Conservation (phyloP, 225 moss, liverwort and hornwort species). For the Lunularia cruciata region DNA sequence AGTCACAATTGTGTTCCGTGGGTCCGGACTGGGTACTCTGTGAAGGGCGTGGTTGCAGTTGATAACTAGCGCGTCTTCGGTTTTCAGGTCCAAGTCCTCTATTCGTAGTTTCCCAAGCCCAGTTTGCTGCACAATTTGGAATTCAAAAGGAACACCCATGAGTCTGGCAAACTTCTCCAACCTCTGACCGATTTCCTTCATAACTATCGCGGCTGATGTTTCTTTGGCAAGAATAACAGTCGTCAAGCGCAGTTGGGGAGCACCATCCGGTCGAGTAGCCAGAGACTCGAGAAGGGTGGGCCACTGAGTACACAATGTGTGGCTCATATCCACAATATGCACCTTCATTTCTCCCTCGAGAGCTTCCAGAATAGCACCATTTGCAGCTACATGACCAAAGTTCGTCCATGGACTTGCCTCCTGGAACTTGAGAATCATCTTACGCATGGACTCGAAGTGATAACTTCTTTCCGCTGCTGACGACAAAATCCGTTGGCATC, state of each 20-base stretch:
- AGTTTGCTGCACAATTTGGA: slow-evolving; percentile 50
- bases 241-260: slow-evolving; percentile 59
- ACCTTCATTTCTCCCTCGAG: slow-evolving; percentile 67
- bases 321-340: slow-evolving; percentile 71
- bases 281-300: slow-evolving; percentile 64
- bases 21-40: slow-evolving; percentile 40
- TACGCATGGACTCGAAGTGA: slow-evolving; percentile 51
- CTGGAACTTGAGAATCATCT: slow-evolving; percentile 70
- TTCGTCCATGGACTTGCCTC: slow-evolving; percentile 76
- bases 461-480: slow-evolving; percentile 58
- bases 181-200: slow-evolving; percentile 60
- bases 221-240: slow-evolving; percentile 55
- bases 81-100: slow-evolving; percentile 38
- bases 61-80: slow-evolving; percentile 57
- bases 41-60: slow-evolving; percentile 67
- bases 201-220: slow-evolving; percentile 48
- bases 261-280: slow-evolving; percentile 56
- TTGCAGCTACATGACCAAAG: slow-evolving; percentile 66
- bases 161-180: slow-evolving; percentile 64
- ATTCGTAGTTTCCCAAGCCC: slow-evolving; percentile 50
- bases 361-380: slow-evolving; percentile 58
- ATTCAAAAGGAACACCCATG: slow-evolving; percentile 69
- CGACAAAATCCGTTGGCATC: slow-evolving; percentile 47
- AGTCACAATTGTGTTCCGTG: slow-evolving; percentile 49
- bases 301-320: slow-evolving; percentile 69